Evolutionary conservation across 345 rosid genomes (phyloP).

Genomic region (Geranium brycei): DNA sequence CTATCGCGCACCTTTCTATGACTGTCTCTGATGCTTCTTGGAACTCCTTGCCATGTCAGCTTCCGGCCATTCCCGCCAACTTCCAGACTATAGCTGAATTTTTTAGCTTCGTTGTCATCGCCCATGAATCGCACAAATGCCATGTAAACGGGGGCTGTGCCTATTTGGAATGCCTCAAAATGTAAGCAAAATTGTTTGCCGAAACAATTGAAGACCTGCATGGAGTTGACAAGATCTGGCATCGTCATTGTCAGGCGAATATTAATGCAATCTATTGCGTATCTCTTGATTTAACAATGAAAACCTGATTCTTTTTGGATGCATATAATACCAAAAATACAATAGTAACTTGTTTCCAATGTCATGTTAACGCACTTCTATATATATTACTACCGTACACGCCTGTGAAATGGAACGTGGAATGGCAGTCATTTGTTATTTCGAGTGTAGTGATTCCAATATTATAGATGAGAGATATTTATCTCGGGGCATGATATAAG

Average conservation of each 20-base stretch:
- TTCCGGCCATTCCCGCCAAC: slow-evolving; percentile 43
- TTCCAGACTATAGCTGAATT: slow-evolving; percentile 42
- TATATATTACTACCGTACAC: too few species aligned
- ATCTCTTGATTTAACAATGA: too few species aligned
- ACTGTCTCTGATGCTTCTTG: slow-evolving; percentile 42
- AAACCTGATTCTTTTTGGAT: too few species aligned
- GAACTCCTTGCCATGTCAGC: slow-evolving; percentile 46
- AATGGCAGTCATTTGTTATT: too few species aligned
- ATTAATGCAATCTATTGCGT: too few species aligned
- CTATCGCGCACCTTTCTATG: slow-evolving; percentile 45
- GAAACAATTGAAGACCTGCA: slow-evolving; percentile 45
- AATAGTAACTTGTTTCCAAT: too few species aligned
- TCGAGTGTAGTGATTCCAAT: too few species aligned
- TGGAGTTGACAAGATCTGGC: background rate
- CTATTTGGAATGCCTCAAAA: slow-evolving; percentile 43
- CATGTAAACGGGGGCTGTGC: slow-evolving; percentile 46
- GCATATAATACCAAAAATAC: too few species aligned
- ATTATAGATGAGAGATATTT: too few species aligned
- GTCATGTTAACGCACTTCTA: too few species aligned
- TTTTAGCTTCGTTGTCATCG: slow-evolving; percentile 30
- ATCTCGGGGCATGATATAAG: background rate
- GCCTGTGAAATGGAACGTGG: too few species aligned
- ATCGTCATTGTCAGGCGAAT: background rate
- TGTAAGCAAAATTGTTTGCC: slow-evolving; percentile 45
- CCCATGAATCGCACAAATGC: slow-evolving; percentile 56